Percentiles rank a stretch among this genome's conserved stretches.
Conservation (phyloP, 371 early-diverging fungal genomes). For the Mortierella sp. region DNA sequence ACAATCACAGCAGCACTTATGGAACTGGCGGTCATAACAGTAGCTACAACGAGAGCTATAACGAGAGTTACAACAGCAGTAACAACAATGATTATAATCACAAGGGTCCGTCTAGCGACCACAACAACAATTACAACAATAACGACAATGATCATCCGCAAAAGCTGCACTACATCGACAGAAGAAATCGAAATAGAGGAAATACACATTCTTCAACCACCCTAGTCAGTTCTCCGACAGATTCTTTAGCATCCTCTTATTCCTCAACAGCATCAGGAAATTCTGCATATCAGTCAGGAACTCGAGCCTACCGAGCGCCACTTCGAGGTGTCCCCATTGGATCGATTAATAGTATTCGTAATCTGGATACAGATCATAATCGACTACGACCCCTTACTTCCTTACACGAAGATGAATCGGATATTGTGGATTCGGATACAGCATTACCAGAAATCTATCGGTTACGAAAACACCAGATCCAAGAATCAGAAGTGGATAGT, state of each 20-base stretch:
- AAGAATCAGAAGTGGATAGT: conserved; percentile 11
- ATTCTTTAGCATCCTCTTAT: conserved; percentile 13
- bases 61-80: neutral
- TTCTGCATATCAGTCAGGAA: neutral
- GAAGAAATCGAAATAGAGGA: too few relatives aligned
- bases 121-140: neutral
- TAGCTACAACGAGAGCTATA: neutral
- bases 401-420: conserved; percentile 11
- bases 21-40: neutral
- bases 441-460: conserved; percentile 21
- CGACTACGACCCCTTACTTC: conserved; percentile 30
- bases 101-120: neutral
- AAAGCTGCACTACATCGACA: neutral
- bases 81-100: neutral
- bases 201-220: neutral
- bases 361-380: conserved; percentile 28
- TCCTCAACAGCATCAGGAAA: conserved; percentile 10
- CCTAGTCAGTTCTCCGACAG: neutral
- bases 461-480: conserved; percentile 25
- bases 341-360: conserved; percentile 42
- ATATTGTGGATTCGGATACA: conserved; percentile 13
- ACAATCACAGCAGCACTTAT: neutral
- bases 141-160: neutral
- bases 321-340: conserved; percentile 38
- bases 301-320: conserved; percentile 19